phyloP scores from a whole-genome alignment of 257 asterid species.

The Solanum ahanhuiri region DNA sequence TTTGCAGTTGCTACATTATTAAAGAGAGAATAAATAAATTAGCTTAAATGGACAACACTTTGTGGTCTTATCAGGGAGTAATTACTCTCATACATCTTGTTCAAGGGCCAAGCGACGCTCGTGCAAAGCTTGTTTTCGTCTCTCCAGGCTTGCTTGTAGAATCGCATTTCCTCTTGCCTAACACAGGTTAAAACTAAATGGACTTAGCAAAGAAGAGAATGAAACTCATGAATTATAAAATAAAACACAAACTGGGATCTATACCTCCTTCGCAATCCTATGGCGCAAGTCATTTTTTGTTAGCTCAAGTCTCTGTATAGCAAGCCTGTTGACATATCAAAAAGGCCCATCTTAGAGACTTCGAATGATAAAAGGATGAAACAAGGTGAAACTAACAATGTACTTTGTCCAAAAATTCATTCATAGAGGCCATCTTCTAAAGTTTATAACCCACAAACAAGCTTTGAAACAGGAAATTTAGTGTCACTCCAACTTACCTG shows the following conservation, averaged over 20 bases:
- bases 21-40: neutral
- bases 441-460: neutral
- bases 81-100: constrained; percentile 62
- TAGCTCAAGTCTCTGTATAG: constrained; percentile 87
- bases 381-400: neutral
- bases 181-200: neutral
- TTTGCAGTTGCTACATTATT: neutral
- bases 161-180: constrained; percentile 94
- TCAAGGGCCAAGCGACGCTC: constrained; percentile 93
- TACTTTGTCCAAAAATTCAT: neutral
- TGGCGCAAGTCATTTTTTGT: constrained; percentile 86
- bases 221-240: neutral
- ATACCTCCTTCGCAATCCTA: constrained; percentile 91
- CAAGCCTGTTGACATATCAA: constrained; percentile 45
- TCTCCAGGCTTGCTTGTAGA: constrained; percentile 92
- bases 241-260: neutral
- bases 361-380: neutral
- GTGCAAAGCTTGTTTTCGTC: constrained; percentile 93
- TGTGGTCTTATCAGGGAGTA: neutral
- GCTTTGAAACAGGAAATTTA: neutral
- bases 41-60: neutral
- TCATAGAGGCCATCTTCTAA: neutral
- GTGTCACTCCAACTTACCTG: neutral
- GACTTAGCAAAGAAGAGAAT: neutral
- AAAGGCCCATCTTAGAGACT: constrained; percentile 10